Percentiles rank a stretch among this genome's conserved stretches.
These are phyloP conservation scores for Arctium minus DNA, from an alignment of 129 eudicot genomes.

Conservation along the genomic window DNA sequence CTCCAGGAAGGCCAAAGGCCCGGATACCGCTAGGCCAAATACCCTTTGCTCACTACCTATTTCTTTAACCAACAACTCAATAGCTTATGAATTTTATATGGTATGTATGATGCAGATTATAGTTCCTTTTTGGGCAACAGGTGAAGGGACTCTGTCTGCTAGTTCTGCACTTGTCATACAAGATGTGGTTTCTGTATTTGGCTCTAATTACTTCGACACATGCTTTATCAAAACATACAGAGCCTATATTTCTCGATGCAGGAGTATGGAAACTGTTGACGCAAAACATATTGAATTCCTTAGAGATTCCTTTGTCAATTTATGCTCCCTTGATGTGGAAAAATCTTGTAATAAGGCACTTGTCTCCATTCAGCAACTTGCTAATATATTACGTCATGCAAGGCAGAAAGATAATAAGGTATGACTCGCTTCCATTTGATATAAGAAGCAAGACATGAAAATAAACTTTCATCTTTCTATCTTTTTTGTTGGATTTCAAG, in stretches of 20 bases:
- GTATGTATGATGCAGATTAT: slow-evolving; percentile 50
- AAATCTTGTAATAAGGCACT: slow-evolving; percentile 58
- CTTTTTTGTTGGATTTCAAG: not conserved
- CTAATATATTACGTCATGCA: slow-evolving; percentile 60
- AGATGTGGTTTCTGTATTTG: slow-evolving; percentile 62
- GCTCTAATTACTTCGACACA: slow-evolving; percentile 44
- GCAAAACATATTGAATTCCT: slow-evolving; percentile 56
- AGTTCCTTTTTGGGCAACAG: slow-evolving; percentile 89
- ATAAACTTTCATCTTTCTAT: not conserved
- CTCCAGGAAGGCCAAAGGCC: too few species aligned
- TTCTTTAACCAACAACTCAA: not conserved
- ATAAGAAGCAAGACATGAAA: not conserved
- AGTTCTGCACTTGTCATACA: slow-evolving; percentile 59
- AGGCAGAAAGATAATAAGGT: slow-evolving; percentile 58
- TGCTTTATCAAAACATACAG: slow-evolving; percentile 68
- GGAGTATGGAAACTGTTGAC: slow-evolving; percentile 44
- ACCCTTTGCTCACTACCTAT: not conserved
- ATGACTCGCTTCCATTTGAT: slow-evolving; percentile 4
- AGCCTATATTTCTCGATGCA: slow-evolving; percentile 65
- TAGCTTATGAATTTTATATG: not conserved
- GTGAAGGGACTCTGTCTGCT: slow-evolving; percentile 55
- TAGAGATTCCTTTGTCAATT: slow-evolving; percentile 53
- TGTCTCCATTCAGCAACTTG: slow-evolving; percentile 55
- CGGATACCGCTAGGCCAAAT: too few species aligned
- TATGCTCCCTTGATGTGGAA: slow-evolving; percentile 76